Percentiles rank a stretch among this genome's conserved stretches.
These are phyloP conservation scores for Hypoxylon crocopeplum DNA, from an alignment of 495 filamentous ascomycete genomes.

Conservation along the genomic window DNA sequence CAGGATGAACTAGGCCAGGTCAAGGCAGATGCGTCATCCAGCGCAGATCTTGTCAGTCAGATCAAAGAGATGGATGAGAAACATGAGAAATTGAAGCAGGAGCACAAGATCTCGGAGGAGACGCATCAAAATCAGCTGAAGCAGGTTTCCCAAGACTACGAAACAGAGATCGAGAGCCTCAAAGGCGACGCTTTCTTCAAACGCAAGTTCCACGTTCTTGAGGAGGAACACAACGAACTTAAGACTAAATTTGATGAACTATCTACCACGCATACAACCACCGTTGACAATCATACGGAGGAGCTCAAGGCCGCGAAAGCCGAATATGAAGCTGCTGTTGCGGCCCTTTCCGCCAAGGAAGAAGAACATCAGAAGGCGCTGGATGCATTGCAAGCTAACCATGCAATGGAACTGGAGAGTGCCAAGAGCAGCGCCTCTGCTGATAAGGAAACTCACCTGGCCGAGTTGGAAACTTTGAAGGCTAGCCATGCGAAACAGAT, in stretches of 20 bases:
- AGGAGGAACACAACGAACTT: conserved; percentile 54
- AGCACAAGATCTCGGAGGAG: conserved; percentile 49
- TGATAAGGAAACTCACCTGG: conserved; percentile 43
- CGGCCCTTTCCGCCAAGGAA: conserved; percentile 49
- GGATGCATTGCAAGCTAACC: conserved; percentile 52
- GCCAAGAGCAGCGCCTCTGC: conserved; percentile 50
- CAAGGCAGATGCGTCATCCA: conserved; percentile 46
- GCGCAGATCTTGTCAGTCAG: conserved; percentile 47
- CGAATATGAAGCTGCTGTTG: conserved; percentile 44
- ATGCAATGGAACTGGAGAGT: conserved; percentile 53
- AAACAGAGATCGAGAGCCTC: conserved; percentile 63
- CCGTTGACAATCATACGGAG: conserved; percentile 44
- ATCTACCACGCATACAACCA: conserved; percentile 48
- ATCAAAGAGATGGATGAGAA: conserved; percentile 51
- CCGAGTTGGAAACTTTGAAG: conserved; percentile 54
- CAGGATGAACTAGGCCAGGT: conserved; percentile 48
- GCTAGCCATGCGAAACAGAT: conserved; percentile 55
- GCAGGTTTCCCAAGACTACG: conserved; percentile 60
- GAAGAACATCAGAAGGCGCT: conserved; percentile 50
- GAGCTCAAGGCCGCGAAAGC: conserved; percentile 48
- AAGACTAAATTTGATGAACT: conserved; percentile 36
- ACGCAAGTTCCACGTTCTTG: conserved; percentile 58
- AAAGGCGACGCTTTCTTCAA: conserved; percentile 62
- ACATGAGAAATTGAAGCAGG: conserved; percentile 55
- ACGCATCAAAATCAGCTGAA: conserved; percentile 58